Base-by-base conservation (phyloP, 352 stramenopile species). In the Albugo laibachii region DNA sequence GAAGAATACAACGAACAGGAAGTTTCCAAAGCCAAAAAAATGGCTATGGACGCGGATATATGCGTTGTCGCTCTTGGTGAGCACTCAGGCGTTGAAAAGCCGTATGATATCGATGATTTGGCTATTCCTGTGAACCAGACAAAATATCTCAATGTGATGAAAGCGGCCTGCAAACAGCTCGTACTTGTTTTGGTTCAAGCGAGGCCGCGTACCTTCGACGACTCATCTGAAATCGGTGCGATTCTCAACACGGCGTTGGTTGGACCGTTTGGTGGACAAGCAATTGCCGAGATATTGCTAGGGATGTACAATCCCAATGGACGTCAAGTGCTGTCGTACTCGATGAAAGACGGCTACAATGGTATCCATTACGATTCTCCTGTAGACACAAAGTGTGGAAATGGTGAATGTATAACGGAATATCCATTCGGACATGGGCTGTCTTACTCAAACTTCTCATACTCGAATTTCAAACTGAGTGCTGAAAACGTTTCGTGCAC, bases 161-260 rank as follows among this genome's bases (percentile, higher is more conserved):
- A 59, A 6, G 49, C 50, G 1, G 58, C 64, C 5, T 53, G 63
- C n/a, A 63, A 52, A 14, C 80, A 79, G 49, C 65, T 86, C 38
- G 67, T 87, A 19, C 49, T 82, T 20, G 61, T 84, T 37, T 66
- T 82, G 16, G 66, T 83, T 49, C 67, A 76, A 39, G 71, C 69
- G 15, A 55, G 74, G 27, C 66, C 74, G 10, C 53, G 74, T 35
- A 36, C 81, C 24, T 41, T 86, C 5, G 24, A 31, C 24, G 56
- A 57, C 41, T 46, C 67, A 6, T n/a, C 51, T 8, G 41, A 61
- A 10, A 56, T 53, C 0, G 57, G 77, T 50, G 68, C 70, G 1
- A 50, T 83, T 2, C 13, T 86, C 3, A 50, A 76, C 19, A 65
- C 58, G 2, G 65, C 81, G 31, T 51, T 86, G 14, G 66, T 71